A percentile compares a stretch with the other conserved stretches of the same genome.
Evolutionary conservation across 1,284 basidiomycete species (phyloP).

Genomic region (Taiwanofungus camphoratus): DNA sequence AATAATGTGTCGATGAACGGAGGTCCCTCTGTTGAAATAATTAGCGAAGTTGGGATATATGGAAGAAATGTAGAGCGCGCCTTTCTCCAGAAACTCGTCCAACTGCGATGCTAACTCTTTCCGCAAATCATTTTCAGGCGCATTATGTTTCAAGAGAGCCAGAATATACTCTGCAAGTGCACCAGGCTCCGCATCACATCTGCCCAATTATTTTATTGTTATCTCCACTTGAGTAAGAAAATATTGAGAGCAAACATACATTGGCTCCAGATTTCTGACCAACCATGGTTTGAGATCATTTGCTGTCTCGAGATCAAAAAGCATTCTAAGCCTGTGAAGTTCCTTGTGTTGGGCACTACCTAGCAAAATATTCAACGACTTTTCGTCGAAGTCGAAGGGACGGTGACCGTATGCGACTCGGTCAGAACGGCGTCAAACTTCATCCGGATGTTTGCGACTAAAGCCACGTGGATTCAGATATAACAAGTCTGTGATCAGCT

Average conservation of each 20-base stretch:
- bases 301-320: constrained; percentile 56
- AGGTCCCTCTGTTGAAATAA: constrained; percentile 59
- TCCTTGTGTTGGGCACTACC: not conserved
- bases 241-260: constrained; percentile 43
- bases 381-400: constrained; percentile 9
- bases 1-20: constrained; percentile 84
- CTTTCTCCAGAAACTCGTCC: constrained; percentile 89
- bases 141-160: constrained; percentile 90
- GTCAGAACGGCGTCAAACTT: constrained; percentile 16
- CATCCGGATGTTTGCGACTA: constrained; percentile 1
- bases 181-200: constrained; percentile 94
- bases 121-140: constrained; percentile 77
- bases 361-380: not conserved
- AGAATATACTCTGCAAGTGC: constrained; percentile 93
- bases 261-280: constrained; percentile 77
- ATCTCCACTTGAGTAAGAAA: not conserved
- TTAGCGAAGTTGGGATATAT: not conserved
- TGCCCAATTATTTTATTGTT: constrained; percentile 29
- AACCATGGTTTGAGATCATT: constrained; percentile 79
- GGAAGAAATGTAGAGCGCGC: constrained; percentile 35
- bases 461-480: constrained; percentile 1
- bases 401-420: constrained; percentile 11
- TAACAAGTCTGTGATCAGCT: not conserved
- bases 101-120: constrained; percentile 75
- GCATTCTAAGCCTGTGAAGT: constrained; percentile 36